Evolutionary conservation across 192 early-diverging fungal species (phyloP), one percentile per base, ranked within the genome.

Genomic region (Dispira simplex): DNA sequence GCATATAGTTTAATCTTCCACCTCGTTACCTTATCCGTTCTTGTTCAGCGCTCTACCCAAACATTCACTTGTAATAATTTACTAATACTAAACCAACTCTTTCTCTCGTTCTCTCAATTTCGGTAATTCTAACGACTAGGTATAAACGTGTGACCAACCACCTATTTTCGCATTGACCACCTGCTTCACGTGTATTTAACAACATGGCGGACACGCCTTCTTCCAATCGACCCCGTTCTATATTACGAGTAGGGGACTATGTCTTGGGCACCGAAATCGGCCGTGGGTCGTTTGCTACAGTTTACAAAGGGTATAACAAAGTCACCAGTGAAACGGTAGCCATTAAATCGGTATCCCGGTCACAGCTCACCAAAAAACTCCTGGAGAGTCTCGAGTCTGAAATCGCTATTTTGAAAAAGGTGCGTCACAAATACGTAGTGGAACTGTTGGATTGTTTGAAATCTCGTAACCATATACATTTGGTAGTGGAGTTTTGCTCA

Each of bases 401-500:
- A 72, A 99, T 99, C 71, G 79, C 77, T 56, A 98, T 99, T 53
- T 75, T 99, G 62, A 89, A 88, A 58, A 80, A 83, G 1, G 88
- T 92, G 53, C 76, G 77, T 53, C 94, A 98, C 75, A 73, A 74
- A 56, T 81, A 93, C 53, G 89, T 99, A 59, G 97, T 99, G 6
- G 84, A 81, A 55, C 79, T 99, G 53, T 75, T 88, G 18, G 90
- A 92, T 68, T 93, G 93, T 71, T 77, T 89, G 77, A 94, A 96
- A 82, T 89, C 91, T 11, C 86, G 89, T 55, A 85, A 83, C 62
- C 89, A 95, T 67, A 97, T 99, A 55, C 89, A 98, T 70, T 77
- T 99, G 55, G 79, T 99, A 13, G 97, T 99, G 95, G 95, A 99
- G 72, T 99, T 87, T 65, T 99, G 97, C 71, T 79, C 85, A n/a